Evolutionary conservation across 2,329 filamentous ascomycete species (phyloP).

Genomic region (Aspergillus sp.): DNA sequence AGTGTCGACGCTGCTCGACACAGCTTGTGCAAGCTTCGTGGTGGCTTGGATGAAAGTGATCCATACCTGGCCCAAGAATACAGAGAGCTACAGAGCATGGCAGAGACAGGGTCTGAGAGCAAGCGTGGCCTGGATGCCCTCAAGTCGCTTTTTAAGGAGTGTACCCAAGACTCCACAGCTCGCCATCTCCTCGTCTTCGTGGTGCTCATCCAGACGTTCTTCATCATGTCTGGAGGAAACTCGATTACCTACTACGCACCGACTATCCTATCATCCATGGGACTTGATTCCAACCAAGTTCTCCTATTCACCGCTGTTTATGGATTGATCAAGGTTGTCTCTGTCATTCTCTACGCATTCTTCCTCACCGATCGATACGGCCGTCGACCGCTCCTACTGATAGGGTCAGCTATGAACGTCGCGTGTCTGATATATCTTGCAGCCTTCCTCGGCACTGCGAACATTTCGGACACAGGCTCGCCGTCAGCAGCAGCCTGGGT

Average conservation of each 20-base stretch:
- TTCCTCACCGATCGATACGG: conserved; percentile 24
- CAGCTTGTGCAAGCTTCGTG: conserved; percentile 21
- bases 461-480: conserved; percentile 8
- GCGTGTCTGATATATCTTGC: conserved; percentile 21
- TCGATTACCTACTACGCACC: conserved; percentile 27
- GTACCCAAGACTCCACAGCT: conserved; percentile 12
- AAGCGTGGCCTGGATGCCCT: conserved; percentile 3
- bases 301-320: conserved; percentile 21
- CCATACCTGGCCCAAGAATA: conserved; percentile 18
- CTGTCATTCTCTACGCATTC: conserved; percentile 23
- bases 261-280: conserved; percentile 21
- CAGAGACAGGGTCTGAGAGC: conserved; percentile 7
- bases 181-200: conserved; percentile 29
- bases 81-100: conserved; percentile 14
- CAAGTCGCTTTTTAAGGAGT: conserved; percentile 9
- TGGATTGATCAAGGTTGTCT: conserved; percentile 19
- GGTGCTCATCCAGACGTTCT: conserved; percentile 29
- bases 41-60: conserved; percentile 13
- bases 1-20: conserved; percentile 21
- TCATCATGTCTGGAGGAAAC: conserved; percentile 27
- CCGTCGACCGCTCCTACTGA: conserved; percentile 26
- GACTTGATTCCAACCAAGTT: conserved; percentile 13
- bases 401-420: conserved; percentile 22
- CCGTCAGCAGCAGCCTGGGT: conserved; percentile 19
- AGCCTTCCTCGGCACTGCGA: conserved; percentile 17